Evolutionary conservation across 305 asterid genomes (phyloP).

Genomic region (Vinca major): DNA sequence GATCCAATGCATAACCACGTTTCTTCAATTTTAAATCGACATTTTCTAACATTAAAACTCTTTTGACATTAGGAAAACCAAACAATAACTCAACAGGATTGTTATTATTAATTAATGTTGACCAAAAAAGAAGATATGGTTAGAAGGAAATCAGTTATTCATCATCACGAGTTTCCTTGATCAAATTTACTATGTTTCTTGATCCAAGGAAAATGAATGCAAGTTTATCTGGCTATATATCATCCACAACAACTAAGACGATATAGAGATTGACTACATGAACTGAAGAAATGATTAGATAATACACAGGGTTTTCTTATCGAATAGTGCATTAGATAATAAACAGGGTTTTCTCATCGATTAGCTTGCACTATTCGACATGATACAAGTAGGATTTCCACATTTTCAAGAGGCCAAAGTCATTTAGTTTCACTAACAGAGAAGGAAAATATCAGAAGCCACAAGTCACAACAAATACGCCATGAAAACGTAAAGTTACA

Average conservation of each 20-base stretch:
- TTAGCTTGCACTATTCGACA: neutral
- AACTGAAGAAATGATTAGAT: no score
- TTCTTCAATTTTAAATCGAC: neutral
- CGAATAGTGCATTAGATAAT: no score
- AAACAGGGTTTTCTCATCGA: neutral
- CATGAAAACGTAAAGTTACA: neutral
- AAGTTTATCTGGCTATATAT: no score
- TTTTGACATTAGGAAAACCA: slow-evolving; percentile 2
- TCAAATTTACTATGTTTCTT: no score
- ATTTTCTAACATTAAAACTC: neutral
- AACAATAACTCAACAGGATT: neutral
- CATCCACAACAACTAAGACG: no score
- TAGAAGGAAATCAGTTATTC: neutral
- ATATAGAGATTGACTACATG: no score
- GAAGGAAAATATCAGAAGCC: neutral
- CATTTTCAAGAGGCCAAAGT: neutral
- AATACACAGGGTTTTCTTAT: no score
- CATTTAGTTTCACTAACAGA: no score
- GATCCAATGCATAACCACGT: no score
- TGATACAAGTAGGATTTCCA: neutral
- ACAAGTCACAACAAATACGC: neutral
- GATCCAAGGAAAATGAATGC: no score
- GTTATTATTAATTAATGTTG: neutral
- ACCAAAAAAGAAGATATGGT: neutral
- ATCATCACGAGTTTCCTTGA: neutral